Base-by-base conservation (phyloP, 371 early-diverging fungal species). In the Apophysomyces elegans region DNA sequence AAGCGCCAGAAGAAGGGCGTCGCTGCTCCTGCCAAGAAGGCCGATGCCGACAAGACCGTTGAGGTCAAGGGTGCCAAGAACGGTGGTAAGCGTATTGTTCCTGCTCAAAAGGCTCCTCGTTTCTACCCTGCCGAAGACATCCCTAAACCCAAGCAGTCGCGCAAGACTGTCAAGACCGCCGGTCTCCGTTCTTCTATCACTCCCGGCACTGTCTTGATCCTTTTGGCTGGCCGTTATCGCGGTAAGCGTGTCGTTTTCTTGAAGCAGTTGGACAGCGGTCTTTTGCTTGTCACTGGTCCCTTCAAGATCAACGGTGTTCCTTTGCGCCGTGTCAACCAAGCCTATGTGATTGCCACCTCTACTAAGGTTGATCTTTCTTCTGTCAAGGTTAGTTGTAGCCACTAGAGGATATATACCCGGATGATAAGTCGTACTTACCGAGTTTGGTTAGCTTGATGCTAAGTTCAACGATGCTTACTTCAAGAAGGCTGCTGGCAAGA, bases 191-290 rank as follows among this genome's bases (percentile, higher is more conserved):
- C 84, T 68, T 78, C 91, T 80, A 97, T 99, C 85, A 95, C 93
- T 69, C 97, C 99, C 70, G 98, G 99, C 73, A 95, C 99, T 79
- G 96, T 99, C 75, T 88, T 97, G 70, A 97, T 99, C 78, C 86
- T 99, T 65, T 86, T 99, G 73, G 93, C 98, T 62, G 99, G 98
- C 75, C 93, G 97, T 67, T 96, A 91, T 93, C 91, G 95, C 67
- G 99, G 99, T 69, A 96, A 97, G 93, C 93, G 97, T 68, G 99
- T 98, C 71, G 98, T 99, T 60, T 96, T 93, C 92, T 88, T 99
- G 84, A 97, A 96, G 93, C 95, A 95, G 85, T 90, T 99, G 72
- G 89, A 86, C 66, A 90, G 92, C 66, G 99, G 99, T 75, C 90
- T 98, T 69, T 86, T 99, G 69, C 90, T 99, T 70, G 96, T 98